Evolutionary conservation across 257 asterid species (phyloP).

Genomic region (Fraxinus americana): DNA sequence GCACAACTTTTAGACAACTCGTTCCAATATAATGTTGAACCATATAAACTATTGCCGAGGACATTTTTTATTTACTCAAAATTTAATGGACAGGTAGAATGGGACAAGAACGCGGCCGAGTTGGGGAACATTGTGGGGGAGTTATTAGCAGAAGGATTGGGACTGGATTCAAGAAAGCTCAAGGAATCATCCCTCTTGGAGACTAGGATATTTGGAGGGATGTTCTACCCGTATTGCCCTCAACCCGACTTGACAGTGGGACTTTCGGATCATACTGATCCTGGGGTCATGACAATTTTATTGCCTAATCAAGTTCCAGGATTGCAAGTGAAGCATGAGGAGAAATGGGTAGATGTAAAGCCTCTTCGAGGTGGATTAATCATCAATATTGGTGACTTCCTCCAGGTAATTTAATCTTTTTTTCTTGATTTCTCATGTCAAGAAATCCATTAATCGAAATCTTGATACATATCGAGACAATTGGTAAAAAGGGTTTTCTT

Average conservation of each 20-base stretch:
- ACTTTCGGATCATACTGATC: constrained; percentile 6
- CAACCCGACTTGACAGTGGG: background rate
- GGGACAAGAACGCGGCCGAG: background rate
- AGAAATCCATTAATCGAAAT: background rate
- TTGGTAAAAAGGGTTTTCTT: background rate
- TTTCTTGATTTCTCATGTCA: background rate
- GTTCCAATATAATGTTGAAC: too few relatives aligned
- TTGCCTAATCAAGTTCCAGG: constrained; percentile 8
- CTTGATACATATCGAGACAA: background rate
- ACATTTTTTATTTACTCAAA: background rate
- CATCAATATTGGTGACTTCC: background rate
- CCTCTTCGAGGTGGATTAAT: background rate
- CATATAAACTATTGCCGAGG: background rate
- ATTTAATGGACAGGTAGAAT: background rate
- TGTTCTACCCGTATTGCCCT: constrained; percentile 2
- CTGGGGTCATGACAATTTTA: constrained; percentile 1
- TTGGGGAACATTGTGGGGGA: background rate
- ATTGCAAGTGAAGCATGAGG: background rate
- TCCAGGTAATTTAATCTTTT: background rate
- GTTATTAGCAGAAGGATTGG: constrained; percentile 1
- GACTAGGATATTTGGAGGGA: constrained; percentile 5
- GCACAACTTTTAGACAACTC: too few relatives aligned
- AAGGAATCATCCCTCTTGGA: background rate
- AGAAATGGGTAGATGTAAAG: background rate
- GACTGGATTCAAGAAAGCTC: background rate